These are phyloP conservation scores for Trichoderma sp. DNA, from an alignment of 2,329 filamentous ascomycete species.

Conservation along the genomic window DNA sequence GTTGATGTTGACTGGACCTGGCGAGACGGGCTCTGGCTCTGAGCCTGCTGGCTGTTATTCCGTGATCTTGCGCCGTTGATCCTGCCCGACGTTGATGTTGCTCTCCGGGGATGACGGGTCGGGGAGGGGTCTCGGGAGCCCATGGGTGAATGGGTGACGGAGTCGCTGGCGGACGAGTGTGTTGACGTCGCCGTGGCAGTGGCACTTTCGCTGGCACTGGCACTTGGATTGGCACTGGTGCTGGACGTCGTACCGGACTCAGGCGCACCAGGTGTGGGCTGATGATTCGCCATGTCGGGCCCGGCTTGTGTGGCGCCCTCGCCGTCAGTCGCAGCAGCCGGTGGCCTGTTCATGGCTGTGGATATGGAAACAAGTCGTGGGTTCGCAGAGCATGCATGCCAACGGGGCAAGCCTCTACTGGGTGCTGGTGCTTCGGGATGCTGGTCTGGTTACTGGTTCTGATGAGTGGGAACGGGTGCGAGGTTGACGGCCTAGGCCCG, in stretches of 20 bases:
- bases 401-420: slow-evolving; percentile 29
- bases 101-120: slow-evolving; percentile 38
- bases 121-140: slow-evolving; percentile 49
- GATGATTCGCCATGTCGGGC: slow-evolving; percentile 22
- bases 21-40: slow-evolving; percentile 63
- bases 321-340: slow-evolving; percentile 20
- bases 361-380: slow-evolving; percentile 25
- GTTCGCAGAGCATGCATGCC: slow-evolving; percentile 34
- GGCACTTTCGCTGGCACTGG: slow-evolving; percentile 20
- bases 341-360: slow-evolving; percentile 33
- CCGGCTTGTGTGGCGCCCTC: slow-evolving; percentile 23
- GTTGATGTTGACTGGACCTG: slow-evolving; percentile 41
- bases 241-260: slow-evolving; percentile 15
- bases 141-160: slow-evolving; percentile 36
- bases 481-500: slow-evolving; percentile 24
- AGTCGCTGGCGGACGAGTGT: slow-evolving; percentile 38
- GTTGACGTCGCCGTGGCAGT: slow-evolving; percentile 31
- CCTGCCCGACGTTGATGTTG: slow-evolving; percentile 35
- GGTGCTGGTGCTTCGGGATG: background rate
- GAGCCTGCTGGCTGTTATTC: slow-evolving; percentile 63
- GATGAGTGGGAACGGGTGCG: slow-evolving; percentile 27
- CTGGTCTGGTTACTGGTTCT: slow-evolving; percentile 26
- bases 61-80: slow-evolving; percentile 52
- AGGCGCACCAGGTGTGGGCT: slow-evolving; percentile 19
- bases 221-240: background rate